Evolutionary conservation across 495 filamentous ascomycete genomes (phyloP).

Genomic region (Aspergillus heteromorphus): DNA sequence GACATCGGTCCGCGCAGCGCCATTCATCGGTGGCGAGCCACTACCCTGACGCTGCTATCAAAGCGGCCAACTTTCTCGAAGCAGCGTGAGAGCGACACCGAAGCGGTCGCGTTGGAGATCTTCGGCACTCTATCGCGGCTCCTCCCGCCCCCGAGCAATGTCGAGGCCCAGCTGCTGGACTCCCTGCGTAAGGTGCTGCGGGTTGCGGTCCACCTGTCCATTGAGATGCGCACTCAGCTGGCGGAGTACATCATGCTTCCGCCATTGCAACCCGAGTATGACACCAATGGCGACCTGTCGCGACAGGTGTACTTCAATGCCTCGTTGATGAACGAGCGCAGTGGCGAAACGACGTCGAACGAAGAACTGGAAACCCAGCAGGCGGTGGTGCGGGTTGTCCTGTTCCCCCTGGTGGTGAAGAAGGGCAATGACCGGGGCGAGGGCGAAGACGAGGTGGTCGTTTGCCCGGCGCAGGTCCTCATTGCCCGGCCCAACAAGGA

Average conservation of each 20-base stretch:
- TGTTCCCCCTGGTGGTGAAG: constrained; percentile 93
- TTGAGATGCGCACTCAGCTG: constrained; percentile 94
- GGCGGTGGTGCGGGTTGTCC: constrained; percentile 79
- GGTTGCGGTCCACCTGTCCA: constrained; percentile 76
- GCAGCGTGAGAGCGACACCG: constrained; percentile 78
- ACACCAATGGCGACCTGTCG: constrained; percentile 80
- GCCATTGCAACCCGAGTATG: constrained; percentile 90
- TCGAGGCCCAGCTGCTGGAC: constrained; percentile 66
- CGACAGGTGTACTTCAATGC: constrained; percentile 84
- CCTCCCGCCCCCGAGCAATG: constrained; percentile 74
- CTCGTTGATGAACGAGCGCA: constrained; percentile 86
- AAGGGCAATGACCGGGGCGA: constrained; percentile 83
- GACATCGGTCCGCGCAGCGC: constrained; percentile 80
- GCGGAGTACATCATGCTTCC: constrained; percentile 98
- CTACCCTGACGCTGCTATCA: constrained; percentile 82
- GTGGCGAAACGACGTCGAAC: constrained; percentile 60
- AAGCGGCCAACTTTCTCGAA: constrained; percentile 65
- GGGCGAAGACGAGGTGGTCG: constrained; percentile 85
- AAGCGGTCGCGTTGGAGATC: constrained; percentile 83
- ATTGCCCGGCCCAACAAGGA: constrained; percentile 49
- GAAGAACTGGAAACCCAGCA: constrained; percentile 68
- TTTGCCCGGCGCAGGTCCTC: constrained; percentile 89
- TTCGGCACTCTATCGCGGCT: constrained; percentile 71
- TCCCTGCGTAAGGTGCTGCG: constrained; percentile 79
- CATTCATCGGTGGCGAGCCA: constrained; percentile 92